phyloP scores from a whole-genome alignment of 768 basidiomycete genomes.

The Podaxis rugospora region DNA sequence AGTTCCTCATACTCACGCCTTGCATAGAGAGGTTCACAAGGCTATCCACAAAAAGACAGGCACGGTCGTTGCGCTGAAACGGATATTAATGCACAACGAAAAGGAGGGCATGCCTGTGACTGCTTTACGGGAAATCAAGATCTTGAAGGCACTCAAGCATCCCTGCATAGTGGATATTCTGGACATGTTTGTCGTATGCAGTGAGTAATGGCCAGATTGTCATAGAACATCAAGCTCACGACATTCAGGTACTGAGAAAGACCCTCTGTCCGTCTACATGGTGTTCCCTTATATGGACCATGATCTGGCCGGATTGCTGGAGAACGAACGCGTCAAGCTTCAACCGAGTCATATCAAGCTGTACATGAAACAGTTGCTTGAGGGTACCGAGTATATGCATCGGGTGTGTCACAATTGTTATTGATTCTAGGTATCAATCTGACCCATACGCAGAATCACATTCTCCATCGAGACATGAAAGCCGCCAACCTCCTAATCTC shows the following conservation, averaged over 20 bases:
- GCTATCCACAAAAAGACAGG: conserved; percentile 64
- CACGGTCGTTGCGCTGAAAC: conserved; percentile 79
- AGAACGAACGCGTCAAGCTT: conserved; percentile 85
- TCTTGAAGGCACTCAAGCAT: conserved; percentile 86
- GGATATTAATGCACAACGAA: conserved; percentile 95
- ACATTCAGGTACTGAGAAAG: conserved; percentile 54
- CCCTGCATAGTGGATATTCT: conserved; percentile 81
- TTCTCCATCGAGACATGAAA: conserved; percentile 98
- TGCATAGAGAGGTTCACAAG: conserved; percentile 82
- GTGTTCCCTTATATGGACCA: conserved; percentile 99
- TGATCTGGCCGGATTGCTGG: conserved; percentile 90
- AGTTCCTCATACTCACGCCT: not conserved
- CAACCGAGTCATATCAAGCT: conserved; percentile 87
- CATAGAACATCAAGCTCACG: not conserved
- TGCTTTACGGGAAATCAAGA: conserved; percentile 94
- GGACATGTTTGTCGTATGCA: conserved; percentile 89
- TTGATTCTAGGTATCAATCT: conserved; percentile 5
- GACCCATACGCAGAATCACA: conserved; percentile 66
- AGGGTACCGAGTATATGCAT: conserved; percentile 96
- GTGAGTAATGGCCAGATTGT: conserved; percentile 34
- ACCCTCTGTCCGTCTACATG: conserved; percentile 89
- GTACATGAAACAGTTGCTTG: conserved; percentile 94
- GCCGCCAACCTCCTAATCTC: conserved; percentile 95
- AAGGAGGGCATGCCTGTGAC: conserved; percentile 98
- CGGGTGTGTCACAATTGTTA: conserved; percentile 46